Conservation (phyloP, 2,329 filamentous ascomycete genomes). For the Trichoderma pleuroti region DNA sequence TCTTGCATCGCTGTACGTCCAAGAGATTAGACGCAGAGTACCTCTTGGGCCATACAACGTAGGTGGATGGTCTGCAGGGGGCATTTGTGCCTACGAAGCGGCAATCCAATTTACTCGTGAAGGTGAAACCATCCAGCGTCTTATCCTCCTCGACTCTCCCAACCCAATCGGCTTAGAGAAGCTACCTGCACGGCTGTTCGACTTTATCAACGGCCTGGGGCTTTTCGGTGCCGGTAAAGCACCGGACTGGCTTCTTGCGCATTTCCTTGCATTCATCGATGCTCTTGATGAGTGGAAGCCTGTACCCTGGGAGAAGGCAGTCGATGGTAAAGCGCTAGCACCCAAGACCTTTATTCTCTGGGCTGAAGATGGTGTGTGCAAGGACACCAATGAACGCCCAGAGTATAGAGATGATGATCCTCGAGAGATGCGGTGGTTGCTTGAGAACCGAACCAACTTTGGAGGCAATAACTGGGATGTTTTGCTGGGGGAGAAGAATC, state of each 20-base stretch:
- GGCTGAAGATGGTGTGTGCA: conserved; percentile 70
- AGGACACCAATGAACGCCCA: conserved; percentile 54
- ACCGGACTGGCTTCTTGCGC: conserved; percentile 67
- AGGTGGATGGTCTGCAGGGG: conserved; percentile 72
- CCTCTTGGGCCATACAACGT: conserved; percentile 64
- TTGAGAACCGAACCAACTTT: conserved; percentile 69
- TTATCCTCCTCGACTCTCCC: conserved; percentile 63
- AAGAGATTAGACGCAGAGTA: conserved; percentile 68
- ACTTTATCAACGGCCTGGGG: conserved; percentile 69
- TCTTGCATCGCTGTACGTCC: conserved; percentile 47
- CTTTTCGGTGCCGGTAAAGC: conserved; percentile 64
- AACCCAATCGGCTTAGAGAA: conserved; percentile 64
- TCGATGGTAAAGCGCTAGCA: conserved; percentile 42
- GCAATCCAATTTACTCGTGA: conserved; percentile 56
- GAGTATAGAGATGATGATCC: conserved; percentile 19
- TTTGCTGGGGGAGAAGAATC: conserved; percentile 47
- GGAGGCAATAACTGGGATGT: conserved; percentile 68
- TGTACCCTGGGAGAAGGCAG: conserved; percentile 50
- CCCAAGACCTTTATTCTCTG: conserved; percentile 63
- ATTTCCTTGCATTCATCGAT: conserved; percentile 66
- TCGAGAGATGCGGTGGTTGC: conserved; percentile 53
- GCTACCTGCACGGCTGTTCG: conserved; percentile 57
- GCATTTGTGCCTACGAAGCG: conserved; percentile 66
- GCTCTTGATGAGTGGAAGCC: conserved; percentile 65
- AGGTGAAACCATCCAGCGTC: conserved; percentile 53